Conservation (phyloP, 495 filamentous ascomycete species). For the Usnea hakonensis region DNA sequence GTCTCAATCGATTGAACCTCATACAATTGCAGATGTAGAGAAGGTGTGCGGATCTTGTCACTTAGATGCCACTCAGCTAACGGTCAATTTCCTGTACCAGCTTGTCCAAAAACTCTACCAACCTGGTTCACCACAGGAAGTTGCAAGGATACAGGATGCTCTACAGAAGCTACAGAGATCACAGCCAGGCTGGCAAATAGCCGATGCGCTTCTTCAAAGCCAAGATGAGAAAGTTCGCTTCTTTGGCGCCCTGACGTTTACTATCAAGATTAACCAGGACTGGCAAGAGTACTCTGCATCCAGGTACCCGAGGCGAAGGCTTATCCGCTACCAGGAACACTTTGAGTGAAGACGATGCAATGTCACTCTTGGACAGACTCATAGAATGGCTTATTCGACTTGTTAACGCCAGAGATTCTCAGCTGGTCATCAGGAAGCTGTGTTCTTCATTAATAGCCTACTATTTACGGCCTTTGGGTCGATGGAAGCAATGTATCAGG, state of each 20-base stretch:
- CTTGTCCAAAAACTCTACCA: constrained; percentile 62
- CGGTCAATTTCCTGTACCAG: constrained; percentile 28
- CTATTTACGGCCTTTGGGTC: constrained; percentile 61
- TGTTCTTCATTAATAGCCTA: constrained; percentile 74
- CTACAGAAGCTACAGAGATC: constrained; percentile 70
- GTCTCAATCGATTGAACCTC: not conserved
- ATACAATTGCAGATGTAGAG: constrained; percentile 8
- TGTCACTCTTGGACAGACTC: constrained; percentile 60
- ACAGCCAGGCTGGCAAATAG: constrained; percentile 76
- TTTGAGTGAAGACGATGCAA: constrained; percentile 52
- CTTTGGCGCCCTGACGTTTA: constrained; percentile 90
- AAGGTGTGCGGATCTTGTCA: constrained; percentile 1
- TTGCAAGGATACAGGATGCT: constrained; percentile 64
- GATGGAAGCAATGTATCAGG: constrained; percentile 61
- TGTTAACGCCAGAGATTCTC: constrained; percentile 48
- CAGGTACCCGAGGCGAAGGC: not conserved
- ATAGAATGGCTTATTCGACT: constrained; percentile 58
- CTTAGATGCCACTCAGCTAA: constrained; percentile 1
- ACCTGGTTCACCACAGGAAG: constrained; percentile 52
- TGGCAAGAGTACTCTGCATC: constrained; percentile 42
- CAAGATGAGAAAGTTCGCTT: constrained; percentile 69
- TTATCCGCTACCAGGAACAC: constrained; percentile 42
- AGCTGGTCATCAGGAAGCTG: constrained; percentile 72
- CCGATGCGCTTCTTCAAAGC: constrained; percentile 59
- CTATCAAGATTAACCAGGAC: constrained; percentile 82